Percentiles rank a stretch among this genome's conserved stretches.
These are phyloP conservation scores for Fusarium virguliforme DNA, from an alignment of 2,329 filamentous ascomycete species.

Conservation along the genomic window DNA sequence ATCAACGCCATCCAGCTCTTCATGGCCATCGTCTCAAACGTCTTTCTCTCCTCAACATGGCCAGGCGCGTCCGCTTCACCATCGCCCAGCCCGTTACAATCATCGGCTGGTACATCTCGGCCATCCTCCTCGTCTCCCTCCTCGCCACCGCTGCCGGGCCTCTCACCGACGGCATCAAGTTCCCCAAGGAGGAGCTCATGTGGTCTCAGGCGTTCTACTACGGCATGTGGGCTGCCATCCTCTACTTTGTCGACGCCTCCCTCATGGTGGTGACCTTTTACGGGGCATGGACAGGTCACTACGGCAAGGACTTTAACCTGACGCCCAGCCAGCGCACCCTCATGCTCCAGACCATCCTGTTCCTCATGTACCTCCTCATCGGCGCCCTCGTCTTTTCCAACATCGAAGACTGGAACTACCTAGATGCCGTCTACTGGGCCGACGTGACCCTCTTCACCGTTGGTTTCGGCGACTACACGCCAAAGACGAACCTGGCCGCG, in stretches of 20 bases:
- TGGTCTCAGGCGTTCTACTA: constrained; percentile 91
- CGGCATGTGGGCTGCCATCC: constrained; percentile 81
- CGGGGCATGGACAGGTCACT: constrained; percentile 79
- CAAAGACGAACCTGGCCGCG: constrained; percentile 72
- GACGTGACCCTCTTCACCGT: constrained; percentile 79
- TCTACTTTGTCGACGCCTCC: constrained; percentile 85
- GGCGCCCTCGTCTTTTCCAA: constrained; percentile 83
- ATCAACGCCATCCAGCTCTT: constrained; percentile 85
- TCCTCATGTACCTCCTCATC: constrained; percentile 84
- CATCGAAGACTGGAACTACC: constrained; percentile 82
- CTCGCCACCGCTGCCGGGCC: constrained; percentile 76
- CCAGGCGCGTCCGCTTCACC: constrained; percentile 82
- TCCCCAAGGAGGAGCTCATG: constrained; percentile 67
- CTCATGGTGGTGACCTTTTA: constrained; percentile 85
- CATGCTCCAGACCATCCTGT: constrained; percentile 91
- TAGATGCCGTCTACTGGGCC: constrained; percentile 85
- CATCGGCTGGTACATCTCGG: constrained; percentile 80
- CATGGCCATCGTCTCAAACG: constrained; percentile 83
- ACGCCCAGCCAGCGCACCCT: constrained; percentile 87
- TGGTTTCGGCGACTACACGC: constrained; percentile 72
- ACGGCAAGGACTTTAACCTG: constrained; percentile 83
- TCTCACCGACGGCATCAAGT: constrained; percentile 56
- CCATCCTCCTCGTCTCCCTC: constrained; percentile 77
- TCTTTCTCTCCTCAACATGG: constrained; percentile 92
- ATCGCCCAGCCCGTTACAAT: constrained; percentile 89